These are phyloP conservation scores for Echites panduratus DNA, from an alignment of 257 asterid genomes.

Conservation along the genomic window DNA sequence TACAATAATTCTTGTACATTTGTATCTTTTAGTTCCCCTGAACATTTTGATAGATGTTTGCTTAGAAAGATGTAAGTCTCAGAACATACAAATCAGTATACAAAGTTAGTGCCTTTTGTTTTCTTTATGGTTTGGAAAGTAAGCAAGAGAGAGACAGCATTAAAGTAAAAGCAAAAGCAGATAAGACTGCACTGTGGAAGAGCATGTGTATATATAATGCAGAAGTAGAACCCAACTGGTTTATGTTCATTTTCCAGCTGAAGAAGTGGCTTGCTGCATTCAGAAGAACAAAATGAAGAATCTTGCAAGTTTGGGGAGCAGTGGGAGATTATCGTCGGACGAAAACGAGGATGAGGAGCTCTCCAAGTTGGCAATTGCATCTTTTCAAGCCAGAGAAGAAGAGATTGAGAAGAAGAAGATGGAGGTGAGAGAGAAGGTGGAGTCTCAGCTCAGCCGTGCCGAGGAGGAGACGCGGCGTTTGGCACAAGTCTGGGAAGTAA, in stretches of 20 bases:
- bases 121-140: constrained; percentile 39
- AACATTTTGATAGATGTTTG: background rate
- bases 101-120: background rate
- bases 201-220: background rate
- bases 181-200: background rate
- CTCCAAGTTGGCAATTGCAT: constrained; percentile 45
- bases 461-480: constrained; percentile 64
- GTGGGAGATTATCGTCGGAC: constrained; percentile 46
- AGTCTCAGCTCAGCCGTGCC: constrained; percentile 72
- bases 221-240: background rate
- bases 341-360: constrained; percentile 54
- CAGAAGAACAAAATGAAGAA: constrained; percentile 37
- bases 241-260: background rate
- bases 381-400: constrained; percentile 65
- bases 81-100: background rate
- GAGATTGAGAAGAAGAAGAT: constrained; percentile 72
- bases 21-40: background rate
- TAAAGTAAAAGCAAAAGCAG: constrained; percentile 57
- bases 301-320: constrained; percentile 45
- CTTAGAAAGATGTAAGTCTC: background rate
- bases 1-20: background rate
- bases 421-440: constrained; percentile 63
- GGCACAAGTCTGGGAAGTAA: constrained; percentile 79
- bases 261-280: background rate
- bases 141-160: constrained; percentile 41